Evolutionary conservation across 257 asterid species (phyloP).

Genomic region (Haberlea rhodopensis): DNA sequence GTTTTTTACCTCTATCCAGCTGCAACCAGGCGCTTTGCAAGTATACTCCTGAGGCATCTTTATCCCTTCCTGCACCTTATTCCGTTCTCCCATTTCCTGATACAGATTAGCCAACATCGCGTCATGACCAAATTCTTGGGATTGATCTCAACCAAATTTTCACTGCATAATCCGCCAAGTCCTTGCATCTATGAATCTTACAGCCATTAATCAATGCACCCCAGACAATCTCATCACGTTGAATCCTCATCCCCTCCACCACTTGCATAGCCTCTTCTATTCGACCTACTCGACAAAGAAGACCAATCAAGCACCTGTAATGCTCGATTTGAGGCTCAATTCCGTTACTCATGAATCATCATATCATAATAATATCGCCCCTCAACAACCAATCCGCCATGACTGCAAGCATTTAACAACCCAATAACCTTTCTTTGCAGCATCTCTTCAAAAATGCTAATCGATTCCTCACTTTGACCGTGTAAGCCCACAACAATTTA

Average conservation of each 20-base stretch:
- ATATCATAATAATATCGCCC: slow-evolving; percentile 50
- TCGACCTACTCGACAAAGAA: slow-evolving; percentile 63
- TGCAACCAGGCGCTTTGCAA: slow-evolving; percentile 63
- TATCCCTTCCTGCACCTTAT: slow-evolving; percentile 50
- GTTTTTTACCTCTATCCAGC: slow-evolving; percentile 74
- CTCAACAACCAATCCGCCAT: slow-evolving; percentile 60
- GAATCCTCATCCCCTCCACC: slow-evolving; percentile 49
- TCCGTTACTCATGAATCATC: slow-evolving; percentile 49
- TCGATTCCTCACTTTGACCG: slow-evolving; percentile 49
- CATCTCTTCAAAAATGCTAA: slow-evolving; percentile 55
- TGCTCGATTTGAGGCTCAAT: slow-evolving; percentile 72
- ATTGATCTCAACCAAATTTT: slow-evolving; percentile 51
- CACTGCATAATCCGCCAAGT: slow-evolving; percentile 61
- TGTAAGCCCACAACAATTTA: slow-evolving; percentile 72
- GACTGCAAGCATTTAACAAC: slow-evolving; percentile 69
- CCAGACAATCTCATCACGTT: slow-evolving; percentile 74
- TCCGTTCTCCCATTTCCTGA: slow-evolving; percentile 73
- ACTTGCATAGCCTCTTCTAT: slow-evolving; percentile 70
- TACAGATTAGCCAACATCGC: slow-evolving; percentile 70
- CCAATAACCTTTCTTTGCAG: slow-evolving; percentile 40
- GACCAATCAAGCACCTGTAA: slow-evolving; percentile 75
- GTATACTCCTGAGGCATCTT: slow-evolving; percentile 38
- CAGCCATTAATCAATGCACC: slow-evolving; percentile 78
- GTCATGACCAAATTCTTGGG: slow-evolving; percentile 59
- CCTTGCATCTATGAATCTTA: slow-evolving; percentile 55